Base-by-base conservation (phyloP, 352 stramenopile genomes). In the Elongisporangium undulatum region DNA sequence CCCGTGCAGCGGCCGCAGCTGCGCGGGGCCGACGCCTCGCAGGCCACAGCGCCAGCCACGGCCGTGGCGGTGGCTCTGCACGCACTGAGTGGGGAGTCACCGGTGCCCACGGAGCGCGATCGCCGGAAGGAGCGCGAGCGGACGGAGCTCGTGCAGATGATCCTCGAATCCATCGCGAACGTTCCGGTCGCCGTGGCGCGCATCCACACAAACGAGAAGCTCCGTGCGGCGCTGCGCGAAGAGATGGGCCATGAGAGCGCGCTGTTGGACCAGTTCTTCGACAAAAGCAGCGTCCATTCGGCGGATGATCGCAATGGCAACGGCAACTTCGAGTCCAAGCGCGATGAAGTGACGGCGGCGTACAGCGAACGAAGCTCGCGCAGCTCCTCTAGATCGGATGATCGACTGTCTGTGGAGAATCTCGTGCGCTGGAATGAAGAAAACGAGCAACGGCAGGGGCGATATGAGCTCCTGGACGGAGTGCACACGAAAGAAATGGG, bases 111-210 rank as follows among this genome's bases (percentile, higher is more conserved):
- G 1, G 78, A 85, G 6, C 70, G 78, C 53, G 67, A 82, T 21
- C 66, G 63, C 16, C 77, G 75, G 50, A 89, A 86, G 49, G 79
- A 87, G 49, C 55, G 62, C n/a, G 79, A 92, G 62, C 72, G 74
- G 7, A 79, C 75, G 2, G 79, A 90, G 64, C 65, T 92, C 50
- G 68, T 92, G 64, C 69, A 77, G 24, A 86, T 90, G 79, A 85
- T 92, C 22, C 69, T 90, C 9, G 79, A 89, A 68, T 87, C 82
- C 23, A 86, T 92, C 51, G 72, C 79, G 49, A 90, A 75, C 57
- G 82, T 92, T 5, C 82, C 82, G 1, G 74, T 87, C 57, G 82
- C 82, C 17, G 71, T 92, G 34, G 77, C 88, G 66, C 70, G 64
- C 38, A 89, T 92, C 66, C 76, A 89, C 53, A 86, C 73, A 45